Percentiles rank a stretch among this genome's conserved stretches.
Evolutionary conservation across 352 stramenopile genomes (phyloP).

Genomic region (Thalassiosira hispida): DNA sequence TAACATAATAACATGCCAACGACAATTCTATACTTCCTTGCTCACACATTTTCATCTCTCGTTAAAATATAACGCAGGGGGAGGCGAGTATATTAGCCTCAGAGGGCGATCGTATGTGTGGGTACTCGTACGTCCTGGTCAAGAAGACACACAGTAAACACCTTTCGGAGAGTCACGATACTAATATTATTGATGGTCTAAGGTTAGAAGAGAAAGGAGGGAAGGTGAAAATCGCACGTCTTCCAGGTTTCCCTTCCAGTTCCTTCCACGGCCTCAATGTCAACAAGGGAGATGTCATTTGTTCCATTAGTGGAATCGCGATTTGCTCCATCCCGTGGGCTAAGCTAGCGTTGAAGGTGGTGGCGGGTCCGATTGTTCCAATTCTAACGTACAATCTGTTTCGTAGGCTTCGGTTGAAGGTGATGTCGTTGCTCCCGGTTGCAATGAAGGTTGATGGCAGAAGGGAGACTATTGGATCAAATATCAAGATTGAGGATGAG

Average conservation of each 20-base stretch:
- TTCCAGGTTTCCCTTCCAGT: not conserved
- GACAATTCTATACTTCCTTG: too few species aligned
- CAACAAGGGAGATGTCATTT: conserved; percentile 1
- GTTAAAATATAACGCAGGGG: too few species aligned
- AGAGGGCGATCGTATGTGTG: not conserved
- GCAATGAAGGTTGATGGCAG: not conserved
- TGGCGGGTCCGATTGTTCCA: not conserved
- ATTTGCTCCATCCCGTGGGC: not conserved
- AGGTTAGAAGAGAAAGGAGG: not conserved
- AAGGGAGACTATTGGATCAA: not conserved
- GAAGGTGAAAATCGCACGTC: not conserved
- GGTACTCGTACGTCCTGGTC: not conserved
- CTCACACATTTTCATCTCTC: too few species aligned
- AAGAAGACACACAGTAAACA: too few species aligned
- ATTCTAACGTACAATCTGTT: conserved; percentile 51
- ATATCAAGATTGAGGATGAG: conserved; percentile 24
- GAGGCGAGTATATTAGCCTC: not conserved
- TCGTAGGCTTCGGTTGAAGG: conserved; percentile 23
- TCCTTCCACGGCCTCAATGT: not conserved
- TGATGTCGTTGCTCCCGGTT: conserved; percentile 16
- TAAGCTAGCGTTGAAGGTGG: not conserved
- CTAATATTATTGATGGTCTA: not conserved
- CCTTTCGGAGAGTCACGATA: too few species aligned
- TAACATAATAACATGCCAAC: too few species aligned
- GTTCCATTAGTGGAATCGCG: not conserved